Conservation (phyloP, 2,329 filamentous ascomycete genomes). For the Ascocoryne sarcoides region DNA sequence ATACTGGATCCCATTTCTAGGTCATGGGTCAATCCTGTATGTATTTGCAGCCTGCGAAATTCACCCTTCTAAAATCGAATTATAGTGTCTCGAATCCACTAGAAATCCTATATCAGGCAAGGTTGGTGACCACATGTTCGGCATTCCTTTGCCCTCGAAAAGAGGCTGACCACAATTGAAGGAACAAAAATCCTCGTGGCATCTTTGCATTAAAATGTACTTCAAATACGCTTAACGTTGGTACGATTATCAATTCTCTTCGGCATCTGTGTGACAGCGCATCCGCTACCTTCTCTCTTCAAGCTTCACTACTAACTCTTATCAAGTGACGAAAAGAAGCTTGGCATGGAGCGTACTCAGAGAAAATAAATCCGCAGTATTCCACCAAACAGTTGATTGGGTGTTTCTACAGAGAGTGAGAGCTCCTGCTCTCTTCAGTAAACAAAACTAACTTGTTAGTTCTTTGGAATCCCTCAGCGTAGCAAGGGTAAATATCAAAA, state of each 20-base stretch:
- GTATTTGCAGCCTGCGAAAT: conserved; percentile 33
- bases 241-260: conserved; percentile 10
- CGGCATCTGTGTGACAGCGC: conserved; percentile 6
- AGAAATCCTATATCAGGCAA: conserved; percentile 17
- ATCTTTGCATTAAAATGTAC: conserved; percentile 25
- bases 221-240: conserved; percentile 20
- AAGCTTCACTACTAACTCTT: conserved; percentile 1
- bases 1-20: conserved; percentile 52
- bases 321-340: background rate
- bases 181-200: conserved; percentile 21
- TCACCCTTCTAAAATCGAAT: conserved; percentile 31
- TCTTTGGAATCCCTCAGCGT: conserved; percentile 24
- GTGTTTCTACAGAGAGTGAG: conserved; percentile 15
- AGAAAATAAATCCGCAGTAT: conserved; percentile 14
- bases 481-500: conserved; percentile 18
- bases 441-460: conserved; percentile 3
- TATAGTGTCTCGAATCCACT: conserved; percentile 20
- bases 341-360: conserved; percentile 6
- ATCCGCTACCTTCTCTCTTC: no score
- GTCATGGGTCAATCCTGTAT: conserved; percentile 35
- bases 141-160: background rate
- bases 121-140: conserved; percentile 7
- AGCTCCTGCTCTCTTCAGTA: background rate
- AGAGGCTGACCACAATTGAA: conserved; percentile 2
- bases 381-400: conserved; percentile 15